Evolutionary conservation across 306 rosid species (phyloP), one percentile per base, ranked within the genome.

Genomic region (Medicago lupulina): DNA sequence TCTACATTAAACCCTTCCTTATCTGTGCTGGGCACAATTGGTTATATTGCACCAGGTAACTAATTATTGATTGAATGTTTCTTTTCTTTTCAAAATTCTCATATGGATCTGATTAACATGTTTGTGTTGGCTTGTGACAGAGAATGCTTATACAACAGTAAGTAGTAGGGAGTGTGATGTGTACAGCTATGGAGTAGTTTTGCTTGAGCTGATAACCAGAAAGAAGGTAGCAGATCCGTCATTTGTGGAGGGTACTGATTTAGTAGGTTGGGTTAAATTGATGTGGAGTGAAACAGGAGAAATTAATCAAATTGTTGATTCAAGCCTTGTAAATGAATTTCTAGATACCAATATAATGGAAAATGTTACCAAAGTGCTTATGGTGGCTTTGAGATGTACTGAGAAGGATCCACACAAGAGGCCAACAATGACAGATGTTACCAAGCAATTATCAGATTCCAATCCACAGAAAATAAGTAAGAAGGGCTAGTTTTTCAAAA

Each of bases 11-110:
- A 70, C 12, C 4, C 75, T 12, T 88, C 96, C 60, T 53, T 10
- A 14, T 68, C 49, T 49, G 85, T 91, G 68, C 84, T 53, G 0
- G 98, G 98, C 8, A 94, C 97, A 50, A 54, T 84, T 11, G 98
- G 98, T 40, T 91, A 87, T 36, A 90, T 88, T 74, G 98, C 97
- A 47, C 96, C 97, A 79, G 97, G 98, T 91, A 76, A 75, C 44
- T 86, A 77, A 57, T 15, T 18, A 21, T 70, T 25, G 13, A 18
- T 63, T 55, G 61, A 12, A 34, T 28, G 43, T 76, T 54, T 78
- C 25, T 68, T 66, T 36, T n/a, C 50, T n/a, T 82, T 40, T 19
- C 38, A 12, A 58, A 39, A 40, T 6, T 25, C 6, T 78, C 1
- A 6, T 46, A 39, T 49, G 49, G 65, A 65, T n/a, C n/a, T 70